These are phyloP conservation scores for Lactifluus pinguis DNA, from an alignment of 768 basidiomycete species.

Conservation along the genomic window DNA sequence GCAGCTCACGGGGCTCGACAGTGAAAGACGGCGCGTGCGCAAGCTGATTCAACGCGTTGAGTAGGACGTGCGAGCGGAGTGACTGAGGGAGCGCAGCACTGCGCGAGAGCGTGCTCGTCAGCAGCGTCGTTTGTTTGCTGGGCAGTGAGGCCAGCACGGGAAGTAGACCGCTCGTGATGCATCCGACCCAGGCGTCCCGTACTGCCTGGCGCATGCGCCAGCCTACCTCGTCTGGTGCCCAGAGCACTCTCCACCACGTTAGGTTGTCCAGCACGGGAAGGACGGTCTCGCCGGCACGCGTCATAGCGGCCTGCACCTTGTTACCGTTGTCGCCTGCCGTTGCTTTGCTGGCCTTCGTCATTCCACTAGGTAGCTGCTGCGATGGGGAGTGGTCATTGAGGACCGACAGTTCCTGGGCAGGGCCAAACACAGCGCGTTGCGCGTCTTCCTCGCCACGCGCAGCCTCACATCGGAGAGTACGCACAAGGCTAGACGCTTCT, in stretches of 20 bases:
- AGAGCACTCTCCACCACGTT: slow-evolving; percentile 16
- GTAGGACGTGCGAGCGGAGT: slow-evolving; percentile 18
- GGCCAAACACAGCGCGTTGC: slow-evolving; percentile 3
- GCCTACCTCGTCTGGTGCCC: slow-evolving; percentile 14
- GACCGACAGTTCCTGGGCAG: background rate
- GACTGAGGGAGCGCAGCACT: slow-evolving; percentile 7
- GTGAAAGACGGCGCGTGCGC: slow-evolving; percentile 10
- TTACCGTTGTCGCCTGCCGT: background rate
- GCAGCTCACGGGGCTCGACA: slow-evolving; percentile 12
- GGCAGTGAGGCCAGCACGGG: slow-evolving; percentile 13
- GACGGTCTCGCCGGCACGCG: background rate
- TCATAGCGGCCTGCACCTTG: slow-evolving; percentile 6
- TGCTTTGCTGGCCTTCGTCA: background rate
- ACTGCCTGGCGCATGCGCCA: slow-evolving; percentile 12
- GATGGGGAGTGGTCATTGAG: background rate
- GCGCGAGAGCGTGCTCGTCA: slow-evolving; percentile 2
- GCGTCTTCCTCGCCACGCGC: background rate
- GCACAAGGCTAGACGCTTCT: background rate
- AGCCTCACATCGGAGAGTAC: background rate
- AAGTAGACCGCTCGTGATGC: slow-evolving; percentile 6
- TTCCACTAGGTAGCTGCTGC: background rate
- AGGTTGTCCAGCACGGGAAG: slow-evolving; percentile 1
- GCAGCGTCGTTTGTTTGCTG: background rate
- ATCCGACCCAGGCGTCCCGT: slow-evolving; percentile 12
- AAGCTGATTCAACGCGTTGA: slow-evolving; percentile 19